A percentile compares a stretch with the other conserved stretches of the same genome.
These are phyloP conservation scores for Coffea humblotiana DNA, from an alignment of 305 asterid species.

Conservation along the genomic window DNA sequence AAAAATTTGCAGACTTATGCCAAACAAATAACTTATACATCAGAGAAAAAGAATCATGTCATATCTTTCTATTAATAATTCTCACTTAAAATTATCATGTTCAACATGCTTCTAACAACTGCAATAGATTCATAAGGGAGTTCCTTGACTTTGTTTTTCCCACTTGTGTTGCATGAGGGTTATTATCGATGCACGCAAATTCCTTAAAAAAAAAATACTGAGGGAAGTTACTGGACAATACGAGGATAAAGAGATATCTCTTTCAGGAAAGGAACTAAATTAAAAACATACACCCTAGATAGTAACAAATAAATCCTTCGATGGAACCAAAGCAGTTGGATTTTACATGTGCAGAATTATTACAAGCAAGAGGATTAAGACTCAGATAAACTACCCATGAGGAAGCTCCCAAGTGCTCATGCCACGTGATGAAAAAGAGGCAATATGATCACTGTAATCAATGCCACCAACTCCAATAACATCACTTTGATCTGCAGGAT, in stretches of 20 bases:
- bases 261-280: not conserved
- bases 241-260: not conserved
- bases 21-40: not conserved
- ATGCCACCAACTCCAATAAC: slow-evolving; percentile 99
- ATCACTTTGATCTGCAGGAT: slow-evolving; percentile 99
- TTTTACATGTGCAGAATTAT: not conserved
- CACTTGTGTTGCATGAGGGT: not conserved
- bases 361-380: slow-evolving; percentile 21
- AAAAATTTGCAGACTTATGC: not conserved
- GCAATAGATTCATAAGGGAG: not conserved
- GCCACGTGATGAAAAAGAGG: slow-evolving; percentile 99
- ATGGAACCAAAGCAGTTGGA: not conserved
- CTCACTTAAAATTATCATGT: not conserved
- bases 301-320: not conserved
- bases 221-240: not conserved
- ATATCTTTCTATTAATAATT: not conserved
- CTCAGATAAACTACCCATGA: slow-evolving; percentile 68
- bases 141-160: not conserved
- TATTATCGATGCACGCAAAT: not conserved
- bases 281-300: not conserved
- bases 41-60: not conserved
- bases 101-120: not conserved
- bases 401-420: slow-evolving; percentile 99
- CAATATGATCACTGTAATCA: slow-evolving; percentile 98
- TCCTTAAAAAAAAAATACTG: not conserved